Conservation (phyloP, 257 asterid species). For the Ehretia macrophylla region DNA sequence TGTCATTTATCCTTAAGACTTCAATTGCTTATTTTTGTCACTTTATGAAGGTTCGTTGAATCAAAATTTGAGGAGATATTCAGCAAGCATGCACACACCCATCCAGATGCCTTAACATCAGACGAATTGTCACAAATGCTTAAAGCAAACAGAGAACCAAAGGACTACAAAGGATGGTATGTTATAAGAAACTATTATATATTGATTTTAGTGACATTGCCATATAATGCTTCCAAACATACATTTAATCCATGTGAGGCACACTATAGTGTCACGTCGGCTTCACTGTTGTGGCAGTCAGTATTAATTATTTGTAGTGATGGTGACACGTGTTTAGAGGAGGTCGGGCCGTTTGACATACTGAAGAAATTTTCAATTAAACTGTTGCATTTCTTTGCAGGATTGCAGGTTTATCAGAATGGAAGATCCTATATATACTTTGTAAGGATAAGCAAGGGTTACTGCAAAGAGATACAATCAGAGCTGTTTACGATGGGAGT, state of each 20-base stretch:
- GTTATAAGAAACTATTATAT: neutral
- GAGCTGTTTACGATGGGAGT: constrained; percentile 76
- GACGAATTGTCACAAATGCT: constrained; percentile 39
- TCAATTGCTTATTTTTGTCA: neutral
- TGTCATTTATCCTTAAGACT: no score
- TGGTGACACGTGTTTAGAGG: no score
- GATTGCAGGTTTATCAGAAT: constrained; percentile 47
- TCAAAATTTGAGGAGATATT: constrained; percentile 59
- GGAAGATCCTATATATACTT: constrained; percentile 61
- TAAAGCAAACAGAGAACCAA: constrained; percentile 55
- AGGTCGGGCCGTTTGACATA: no score
- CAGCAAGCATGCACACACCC: constrained; percentile 39
- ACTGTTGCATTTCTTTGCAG: neutral
- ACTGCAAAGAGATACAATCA: constrained; percentile 51
- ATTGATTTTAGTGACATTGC: no score
- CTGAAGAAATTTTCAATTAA: no score
- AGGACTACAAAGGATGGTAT: constrained; percentile 60
- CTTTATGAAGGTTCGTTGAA: constrained; percentile 40
- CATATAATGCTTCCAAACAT: no score
- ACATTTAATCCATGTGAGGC: no score
- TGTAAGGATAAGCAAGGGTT: constrained; percentile 68
- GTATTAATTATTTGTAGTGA: no score
- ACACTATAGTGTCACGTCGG: no score
- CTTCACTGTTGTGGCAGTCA: no score
- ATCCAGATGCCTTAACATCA: constrained; percentile 40